Evolutionary conservation across 306 rosid genomes (phyloP).

Genomic region (Bauhinia variegata): DNA sequence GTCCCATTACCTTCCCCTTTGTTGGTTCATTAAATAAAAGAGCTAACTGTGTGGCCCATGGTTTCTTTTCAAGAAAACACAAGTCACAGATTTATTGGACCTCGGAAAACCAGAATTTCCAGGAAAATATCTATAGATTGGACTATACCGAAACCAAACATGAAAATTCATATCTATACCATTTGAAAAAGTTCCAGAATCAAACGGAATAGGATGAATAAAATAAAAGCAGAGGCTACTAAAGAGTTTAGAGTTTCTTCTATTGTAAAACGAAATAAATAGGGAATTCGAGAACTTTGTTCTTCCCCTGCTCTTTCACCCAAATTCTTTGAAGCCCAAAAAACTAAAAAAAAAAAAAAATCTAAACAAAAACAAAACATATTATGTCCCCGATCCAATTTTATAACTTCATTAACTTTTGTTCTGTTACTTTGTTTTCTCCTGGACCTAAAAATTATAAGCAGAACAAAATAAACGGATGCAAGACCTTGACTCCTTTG

Average conservation of each 20-base stretch:
- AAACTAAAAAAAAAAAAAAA: constrained; percentile 29
- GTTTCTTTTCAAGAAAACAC: constrained; percentile 23
- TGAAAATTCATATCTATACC: background rate
- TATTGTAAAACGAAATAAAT: background rate
- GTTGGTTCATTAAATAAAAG: background rate
- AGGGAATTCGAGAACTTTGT: background rate
- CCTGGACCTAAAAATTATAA: background rate
- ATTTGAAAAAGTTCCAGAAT: background rate
- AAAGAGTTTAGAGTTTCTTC: too few species aligned
- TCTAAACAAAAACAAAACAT: constrained; percentile 7
- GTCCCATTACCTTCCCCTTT: background rate
- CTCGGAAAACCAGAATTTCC: background rate
- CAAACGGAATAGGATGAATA: too few species aligned
- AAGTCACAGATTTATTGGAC: background rate
- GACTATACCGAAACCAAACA: background rate
- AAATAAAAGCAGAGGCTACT: too few species aligned
- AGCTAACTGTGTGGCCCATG: background rate
- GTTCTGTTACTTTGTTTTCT: constrained; percentile 3
- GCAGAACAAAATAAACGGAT: constrained; percentile 4
- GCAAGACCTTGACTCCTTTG: constrained; percentile 50
- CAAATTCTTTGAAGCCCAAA: constrained; percentile 34
- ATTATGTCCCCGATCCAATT: constrained; percentile 29
- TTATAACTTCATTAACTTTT: background rate
- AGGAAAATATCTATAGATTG: too few species aligned
- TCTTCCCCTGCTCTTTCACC: background rate